phyloP scores from a whole-genome alignment of 2,329 filamentous ascomycete species.

The Paecilomyces sp. region DNA sequence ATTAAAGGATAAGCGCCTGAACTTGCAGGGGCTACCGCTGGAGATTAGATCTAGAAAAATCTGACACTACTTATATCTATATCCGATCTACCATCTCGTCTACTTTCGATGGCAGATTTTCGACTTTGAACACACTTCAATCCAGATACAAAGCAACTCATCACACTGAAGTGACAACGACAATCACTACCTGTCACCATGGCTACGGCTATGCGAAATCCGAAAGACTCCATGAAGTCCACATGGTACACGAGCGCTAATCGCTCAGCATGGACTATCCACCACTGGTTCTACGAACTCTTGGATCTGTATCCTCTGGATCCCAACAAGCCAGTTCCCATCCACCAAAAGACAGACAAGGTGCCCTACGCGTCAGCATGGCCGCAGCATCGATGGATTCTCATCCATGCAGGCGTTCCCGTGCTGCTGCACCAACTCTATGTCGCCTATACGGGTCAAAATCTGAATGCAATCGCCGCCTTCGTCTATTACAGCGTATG shows the following conservation, averaged over 20 bases:
- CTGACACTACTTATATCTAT: too few species aligned
- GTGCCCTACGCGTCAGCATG: slow-evolving; percentile 27
- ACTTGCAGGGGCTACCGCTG: too few species aligned
- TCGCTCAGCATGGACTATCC: slow-evolving; percentile 16
- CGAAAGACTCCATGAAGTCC: slow-evolving; percentile 29
- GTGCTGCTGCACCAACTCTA: slow-evolving; percentile 28
- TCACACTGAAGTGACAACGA: background rate
- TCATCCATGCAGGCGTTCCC: slow-evolving; percentile 27
- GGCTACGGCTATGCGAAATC: slow-evolving; percentile 2
- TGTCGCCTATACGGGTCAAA: slow-evolving; percentile 16
- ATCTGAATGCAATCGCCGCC: slow-evolving; percentile 18
- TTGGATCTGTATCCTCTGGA: slow-evolving; percentile 14
- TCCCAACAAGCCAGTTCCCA: slow-evolving; percentile 20
- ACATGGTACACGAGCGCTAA: slow-evolving; percentile 20
- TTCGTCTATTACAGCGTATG: slow-evolving; percentile 26
- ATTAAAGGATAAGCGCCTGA: too few species aligned
- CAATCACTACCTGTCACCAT: background rate
- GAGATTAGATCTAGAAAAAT: too few species aligned
- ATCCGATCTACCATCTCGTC: too few species aligned
- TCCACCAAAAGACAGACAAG: slow-evolving; percentile 32
- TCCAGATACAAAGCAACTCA: too few species aligned
- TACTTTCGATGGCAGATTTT: too few species aligned
- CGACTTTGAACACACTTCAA: too few species aligned
- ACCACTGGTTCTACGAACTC: slow-evolving; percentile 21
- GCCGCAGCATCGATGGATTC: slow-evolving; percentile 27